These are phyloP conservation scores for Barnettozyma siamensis DNA, from an alignment of 805 yeast genomes.

Conservation along the genomic window DNA sequence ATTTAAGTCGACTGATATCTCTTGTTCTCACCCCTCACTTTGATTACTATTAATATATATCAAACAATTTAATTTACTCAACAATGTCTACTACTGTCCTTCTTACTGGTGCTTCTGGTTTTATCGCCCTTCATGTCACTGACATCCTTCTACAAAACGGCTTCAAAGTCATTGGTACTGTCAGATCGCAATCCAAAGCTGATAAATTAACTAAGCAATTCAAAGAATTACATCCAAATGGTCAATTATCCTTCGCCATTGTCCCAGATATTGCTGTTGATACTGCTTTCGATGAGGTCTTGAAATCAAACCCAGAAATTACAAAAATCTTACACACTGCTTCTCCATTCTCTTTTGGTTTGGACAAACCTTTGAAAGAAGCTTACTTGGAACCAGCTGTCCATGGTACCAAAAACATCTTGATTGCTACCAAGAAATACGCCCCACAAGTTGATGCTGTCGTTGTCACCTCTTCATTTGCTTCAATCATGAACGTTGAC, in stretches of 20 bases:
- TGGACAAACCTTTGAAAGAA: constrained; percentile 36
- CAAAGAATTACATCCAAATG: constrained; percentile 22
- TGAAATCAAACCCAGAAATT: constrained; percentile 40
- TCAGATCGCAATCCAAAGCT: constrained; percentile 16
- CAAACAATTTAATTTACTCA: neutral
- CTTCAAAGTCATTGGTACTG: constrained; percentile 34
- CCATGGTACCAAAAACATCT: constrained; percentile 45
- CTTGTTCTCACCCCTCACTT: no score
- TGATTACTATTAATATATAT: neutral
- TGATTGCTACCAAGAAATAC: constrained; percentile 28
- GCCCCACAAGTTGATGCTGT: constrained; percentile 38
- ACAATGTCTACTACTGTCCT: constrained; percentile 22
- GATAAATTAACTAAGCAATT: constrained; percentile 10
- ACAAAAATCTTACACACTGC: constrained; percentile 55
- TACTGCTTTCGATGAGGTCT: constrained; percentile 39
- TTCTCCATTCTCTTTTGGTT: constrained; percentile 38
- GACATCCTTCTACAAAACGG: constrained; percentile 30
- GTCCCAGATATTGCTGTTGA: constrained; percentile 39
- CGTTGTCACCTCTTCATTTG: constrained; percentile 53
- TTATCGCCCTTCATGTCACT: constrained; percentile 37
- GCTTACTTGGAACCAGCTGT: constrained; percentile 54
- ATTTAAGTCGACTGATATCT: neutral
- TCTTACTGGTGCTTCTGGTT: constrained; percentile 41
- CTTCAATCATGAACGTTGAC: constrained; percentile 37
- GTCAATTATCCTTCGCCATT: constrained; percentile 34